A percentile compares a stretch with the other conserved stretches of the same genome.
These are phyloP conservation scores for Teunomyces cretensis DNA, from an alignment of 805 yeast genomes.

Conservation along the genomic window DNA sequence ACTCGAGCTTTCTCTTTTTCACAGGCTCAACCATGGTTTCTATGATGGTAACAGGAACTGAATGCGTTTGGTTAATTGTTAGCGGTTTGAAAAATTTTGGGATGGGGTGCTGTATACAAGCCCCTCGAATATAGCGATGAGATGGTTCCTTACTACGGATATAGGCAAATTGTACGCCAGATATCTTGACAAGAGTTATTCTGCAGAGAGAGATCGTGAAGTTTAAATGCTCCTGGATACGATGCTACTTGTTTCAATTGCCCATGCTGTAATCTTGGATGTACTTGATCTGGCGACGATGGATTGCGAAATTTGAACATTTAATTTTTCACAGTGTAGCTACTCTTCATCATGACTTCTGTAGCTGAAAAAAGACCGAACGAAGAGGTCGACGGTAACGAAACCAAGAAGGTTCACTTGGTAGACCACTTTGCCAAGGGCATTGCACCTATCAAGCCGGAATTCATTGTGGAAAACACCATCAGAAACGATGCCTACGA, in stretches of 20 bases:
- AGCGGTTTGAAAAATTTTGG: background rate
- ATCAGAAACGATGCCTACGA: conserved; percentile 40
- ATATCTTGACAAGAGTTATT: background rate
- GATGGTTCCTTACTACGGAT: background rate
- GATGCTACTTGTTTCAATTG: too few species aligned
- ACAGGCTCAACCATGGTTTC: conserved; percentile 20
- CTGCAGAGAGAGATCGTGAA: background rate
- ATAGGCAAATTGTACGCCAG: too few species aligned
- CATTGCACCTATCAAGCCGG: conserved; percentile 73
- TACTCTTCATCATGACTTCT: conserved; percentile 4
- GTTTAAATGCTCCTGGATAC: too few species aligned
- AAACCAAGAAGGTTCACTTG: conserved; percentile 18
- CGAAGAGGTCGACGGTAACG: conserved; percentile 16
- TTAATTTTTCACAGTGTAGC: background rate
- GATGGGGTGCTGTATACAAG: conserved; percentile 1
- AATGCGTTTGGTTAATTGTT: background rate
- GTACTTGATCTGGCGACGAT: background rate
- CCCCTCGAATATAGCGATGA: background rate
- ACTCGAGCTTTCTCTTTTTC: conserved; percentile 27
- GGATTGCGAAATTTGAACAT: conserved; percentile 1
- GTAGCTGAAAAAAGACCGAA: conserved; percentile 14
- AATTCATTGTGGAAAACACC: conserved; percentile 55
- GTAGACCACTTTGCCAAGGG: conserved; percentile 48
- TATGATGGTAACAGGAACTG: background rate
- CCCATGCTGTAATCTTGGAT: too few species aligned